A percentile compares a stretch with the other conserved stretches of the same genome.
phyloP scores from a whole-genome alignment of 257 asterid genomes.

The Primulina tabacum region DNA sequence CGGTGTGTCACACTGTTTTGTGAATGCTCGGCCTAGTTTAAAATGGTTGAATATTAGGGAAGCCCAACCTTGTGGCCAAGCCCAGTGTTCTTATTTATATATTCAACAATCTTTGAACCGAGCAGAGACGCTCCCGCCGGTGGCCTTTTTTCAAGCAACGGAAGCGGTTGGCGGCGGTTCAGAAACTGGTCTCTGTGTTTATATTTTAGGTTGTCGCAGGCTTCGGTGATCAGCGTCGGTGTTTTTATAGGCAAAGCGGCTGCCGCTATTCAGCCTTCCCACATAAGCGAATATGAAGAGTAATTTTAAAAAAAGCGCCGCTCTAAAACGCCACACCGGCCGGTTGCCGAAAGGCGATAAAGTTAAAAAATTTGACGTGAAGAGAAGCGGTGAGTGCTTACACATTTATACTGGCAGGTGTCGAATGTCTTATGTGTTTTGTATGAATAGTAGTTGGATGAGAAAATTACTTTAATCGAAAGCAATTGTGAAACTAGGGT shows the following conservation, averaged over 20 bases:
- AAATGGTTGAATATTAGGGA: no score
- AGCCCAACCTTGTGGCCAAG: no score
- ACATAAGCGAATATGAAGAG: neutral
- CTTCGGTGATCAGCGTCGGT: neutral
- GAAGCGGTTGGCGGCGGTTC: neutral
- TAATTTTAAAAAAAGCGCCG: neutral
- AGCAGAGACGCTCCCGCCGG: no score
- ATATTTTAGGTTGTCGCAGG: neutral
- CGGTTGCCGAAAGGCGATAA: neutral
- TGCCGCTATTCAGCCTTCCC: neutral
- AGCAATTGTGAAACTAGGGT: conserved; percentile 19
- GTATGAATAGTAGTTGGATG: neutral
- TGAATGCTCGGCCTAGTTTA: no score
- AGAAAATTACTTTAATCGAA: neutral
- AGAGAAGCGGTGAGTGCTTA: neutral
- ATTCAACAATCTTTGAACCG: no score
- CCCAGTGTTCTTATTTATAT: no score
- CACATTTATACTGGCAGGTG: neutral
- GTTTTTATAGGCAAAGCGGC: neutral
- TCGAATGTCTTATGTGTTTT: neutral
- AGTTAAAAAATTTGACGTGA: no score
- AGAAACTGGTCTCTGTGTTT: neutral
- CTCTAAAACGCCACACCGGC: neutral
- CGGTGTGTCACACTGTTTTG: no score
- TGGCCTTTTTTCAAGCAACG: neutral